Percentiles rank a stretch among this genome's conserved stretches.
Evolutionary conservation across 257 asterid species (phyloP).

Genomic region (Primulina tabacum): DNA sequence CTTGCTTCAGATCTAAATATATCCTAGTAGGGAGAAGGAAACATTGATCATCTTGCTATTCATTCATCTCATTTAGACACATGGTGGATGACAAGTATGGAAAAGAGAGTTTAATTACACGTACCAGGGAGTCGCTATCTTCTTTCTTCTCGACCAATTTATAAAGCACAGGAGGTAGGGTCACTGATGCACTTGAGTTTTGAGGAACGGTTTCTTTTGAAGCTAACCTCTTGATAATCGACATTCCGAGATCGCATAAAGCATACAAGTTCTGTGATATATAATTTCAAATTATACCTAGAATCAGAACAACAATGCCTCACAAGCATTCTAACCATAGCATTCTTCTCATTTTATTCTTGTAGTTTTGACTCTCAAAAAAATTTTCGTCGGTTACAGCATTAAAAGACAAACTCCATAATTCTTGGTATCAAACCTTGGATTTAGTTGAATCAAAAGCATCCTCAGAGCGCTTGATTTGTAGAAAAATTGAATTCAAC

Average conservation of each 20-base stretch:
- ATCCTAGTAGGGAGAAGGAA: conserved; percentile 7
- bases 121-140: conserved; percentile 29
- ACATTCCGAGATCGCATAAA: conserved; percentile 77
- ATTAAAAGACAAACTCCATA: conserved; percentile 17
- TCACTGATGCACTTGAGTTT: conserved; percentile 51
- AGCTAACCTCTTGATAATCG: conserved; percentile 58
- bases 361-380: not conserved
- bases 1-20: conserved; percentile 13
- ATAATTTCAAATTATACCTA: conserved; percentile 25
- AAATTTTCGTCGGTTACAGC: not conserved
- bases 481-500: conserved; percentile 54
- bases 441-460: conserved; percentile 62
- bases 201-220: conserved; percentile 52
- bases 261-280: conserved; percentile 71
- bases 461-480: conserved; percentile 80
- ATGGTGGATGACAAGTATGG: conserved; percentile 24
- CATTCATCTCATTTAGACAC: conserved; percentile 16
- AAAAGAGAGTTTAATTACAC: conserved; percentile 24
- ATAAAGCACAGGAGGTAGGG: conserved; percentile 60
- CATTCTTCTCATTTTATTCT: conserved; percentile 10
- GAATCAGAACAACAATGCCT: not conserved
- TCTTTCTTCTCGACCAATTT: conserved; percentile 58
- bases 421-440: conserved; percentile 52
- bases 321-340: conserved; percentile 18
- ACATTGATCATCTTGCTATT: conserved; percentile 5